Base-by-base conservation (phyloP, 2,329 filamentous ascomycete species). In the Apiospora saccharicola region DNA sequence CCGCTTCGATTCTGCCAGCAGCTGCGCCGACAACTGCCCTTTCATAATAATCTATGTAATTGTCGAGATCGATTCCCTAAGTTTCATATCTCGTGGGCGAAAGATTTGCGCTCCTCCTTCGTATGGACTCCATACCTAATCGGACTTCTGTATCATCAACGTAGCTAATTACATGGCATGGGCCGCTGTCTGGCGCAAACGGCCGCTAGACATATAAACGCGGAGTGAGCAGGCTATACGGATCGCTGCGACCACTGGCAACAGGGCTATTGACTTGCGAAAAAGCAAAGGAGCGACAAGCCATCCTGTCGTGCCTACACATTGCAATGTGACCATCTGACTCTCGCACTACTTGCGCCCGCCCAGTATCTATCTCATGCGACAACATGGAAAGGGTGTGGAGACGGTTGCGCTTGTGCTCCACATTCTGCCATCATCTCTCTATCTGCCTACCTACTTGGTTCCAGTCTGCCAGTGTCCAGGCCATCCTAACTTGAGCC, bases 381-480 rank as follows among this genome's bases (percentile, higher is more conserved):
- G 57, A 64, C 57, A 41, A 64, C 34, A 64, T 64, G 57, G 57
- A 64, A 64, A 34, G 34, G 57, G 57, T 64, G 57, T 64, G 57
- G 57, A 19, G 57, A 64, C 34, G 34, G 57, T 64, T 64, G 57
- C 57, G 57, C 57, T 64, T 64, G 34, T 64, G 57, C 57, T 64
- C 57, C 57, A 64, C 57, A 64, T 64, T 64, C 57, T 64, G 57
- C 57, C 57, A 64, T 64, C 57, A 64, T 64, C 57, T 64, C 53
- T 61, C 57, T 64, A 64, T 64, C 57, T 64, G 41, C 37, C 37
- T 41, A 10, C 37, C 37, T 41, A 10, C 37, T 41, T 41, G 37
- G 37, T 41, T 22, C 30, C 53, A 64, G 51, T 57, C 51, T 57
- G 51, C 51, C 51, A 57, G 51, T 51, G 51, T 41, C 57, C 57